Evolutionary conservation across 176 grass and related monocot genomes (phyloP).

Genomic region (Thinopyrum elongatum): DNA sequence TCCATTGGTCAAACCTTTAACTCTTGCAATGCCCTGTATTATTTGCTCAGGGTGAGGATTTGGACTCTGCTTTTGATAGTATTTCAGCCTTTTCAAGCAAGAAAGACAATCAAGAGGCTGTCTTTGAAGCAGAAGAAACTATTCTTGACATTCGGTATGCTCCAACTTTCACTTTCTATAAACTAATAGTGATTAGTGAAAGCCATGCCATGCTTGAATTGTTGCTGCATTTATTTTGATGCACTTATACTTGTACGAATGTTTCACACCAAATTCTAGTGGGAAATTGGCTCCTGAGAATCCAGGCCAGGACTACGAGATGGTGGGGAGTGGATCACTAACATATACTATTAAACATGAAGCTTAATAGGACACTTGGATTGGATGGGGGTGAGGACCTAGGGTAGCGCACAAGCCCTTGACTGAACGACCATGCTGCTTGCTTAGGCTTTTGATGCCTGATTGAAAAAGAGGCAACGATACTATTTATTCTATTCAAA

Average conservation of each 20-base stretch:
- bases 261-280: neutral
- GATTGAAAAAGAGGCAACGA: neutral
- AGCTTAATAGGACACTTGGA: neutral
- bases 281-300: neutral
- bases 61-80: slow-evolving; percentile 98
- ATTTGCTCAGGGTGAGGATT: slow-evolving; percentile 72
- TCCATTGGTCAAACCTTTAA: neutral
- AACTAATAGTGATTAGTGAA: neutral
- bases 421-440: neutral
- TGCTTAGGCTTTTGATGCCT: neutral
- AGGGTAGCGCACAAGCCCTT: neutral
- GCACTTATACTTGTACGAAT: neutral
- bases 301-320: neutral
- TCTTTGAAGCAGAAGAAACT: slow-evolving; percentile 88
- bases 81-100: slow-evolving; percentile 96
- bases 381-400: neutral
- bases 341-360: neutral
- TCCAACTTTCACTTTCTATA: slow-evolving; percentile 23
- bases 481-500: neutral
- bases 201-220: slow-evolving; percentile 1
- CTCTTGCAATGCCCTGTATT: neutral
- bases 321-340: neutral
- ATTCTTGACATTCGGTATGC: slow-evolving; percentile 88
- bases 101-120: slow-evolving; percentile 85
- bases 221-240: neutral